Conservation (phyloP, 2,329 filamentous ascomycete species). For the Coniella lustricola region DNA sequence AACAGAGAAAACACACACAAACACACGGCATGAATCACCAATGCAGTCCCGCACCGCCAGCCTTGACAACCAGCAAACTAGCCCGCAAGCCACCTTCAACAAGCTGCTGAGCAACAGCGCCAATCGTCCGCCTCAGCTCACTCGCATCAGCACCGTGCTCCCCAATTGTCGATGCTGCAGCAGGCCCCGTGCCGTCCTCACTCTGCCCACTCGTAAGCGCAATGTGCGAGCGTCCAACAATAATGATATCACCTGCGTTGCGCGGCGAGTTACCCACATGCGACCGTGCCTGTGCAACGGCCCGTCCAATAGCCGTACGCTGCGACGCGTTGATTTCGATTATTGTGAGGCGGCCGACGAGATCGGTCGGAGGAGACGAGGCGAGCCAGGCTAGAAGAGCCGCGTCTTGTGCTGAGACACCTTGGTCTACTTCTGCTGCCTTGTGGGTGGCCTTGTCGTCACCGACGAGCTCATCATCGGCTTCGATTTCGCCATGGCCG, state of each 20-base stretch:
- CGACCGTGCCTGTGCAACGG: slow-evolving; percentile 46
- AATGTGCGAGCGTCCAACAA: slow-evolving; percentile 52
- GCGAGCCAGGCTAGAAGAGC: slow-evolving; percentile 29
- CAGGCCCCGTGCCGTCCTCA: slow-evolving; percentile 13
- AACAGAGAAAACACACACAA: not conserved
- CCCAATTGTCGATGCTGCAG: not conserved
- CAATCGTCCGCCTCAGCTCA: slow-evolving; percentile 47
- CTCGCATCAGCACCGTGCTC: slow-evolving; percentile 16
- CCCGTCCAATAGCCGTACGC: slow-evolving; percentile 34
- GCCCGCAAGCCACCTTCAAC: slow-evolving; percentile 52
- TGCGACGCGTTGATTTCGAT: slow-evolving; percentile 36
- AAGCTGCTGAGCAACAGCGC: slow-evolving; percentile 53
- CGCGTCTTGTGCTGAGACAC: slow-evolving; percentile 28
- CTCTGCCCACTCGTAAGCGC: slow-evolving; percentile 20
- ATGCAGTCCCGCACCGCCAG: slow-evolving; percentile 11
- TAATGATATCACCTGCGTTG: slow-evolving; percentile 65
- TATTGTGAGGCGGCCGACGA: slow-evolving; percentile 39
- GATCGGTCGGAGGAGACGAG: slow-evolving; percentile 26
- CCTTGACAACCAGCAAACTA: slow-evolving; percentile 34
- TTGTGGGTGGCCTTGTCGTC: slow-evolving; percentile 19
- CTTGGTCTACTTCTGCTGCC: slow-evolving; percentile 17
- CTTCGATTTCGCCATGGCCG: slow-evolving; percentile 18
- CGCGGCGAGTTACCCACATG: slow-evolving; percentile 54
- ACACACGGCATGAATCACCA: not conserved
- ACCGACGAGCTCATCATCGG: slow-evolving; percentile 13